Evolutionary conservation across 805 yeast species (phyloP).

Genomic region (Suhomyces emberorum): DNA sequence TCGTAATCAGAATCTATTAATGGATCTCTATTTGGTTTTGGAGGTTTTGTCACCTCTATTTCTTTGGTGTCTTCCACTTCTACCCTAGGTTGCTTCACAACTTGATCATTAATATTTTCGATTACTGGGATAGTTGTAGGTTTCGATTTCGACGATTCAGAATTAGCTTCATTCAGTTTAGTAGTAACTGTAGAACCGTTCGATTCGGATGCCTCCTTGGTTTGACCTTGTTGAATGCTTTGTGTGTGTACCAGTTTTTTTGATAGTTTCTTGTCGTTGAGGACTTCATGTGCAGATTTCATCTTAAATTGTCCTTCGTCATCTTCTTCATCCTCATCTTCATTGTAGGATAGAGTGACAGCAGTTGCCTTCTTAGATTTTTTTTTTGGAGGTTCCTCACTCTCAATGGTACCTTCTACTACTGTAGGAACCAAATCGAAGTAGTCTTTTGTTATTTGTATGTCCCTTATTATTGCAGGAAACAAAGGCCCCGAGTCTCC

Average conservation of each 20-base stretch:
- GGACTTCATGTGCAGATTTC: slow-evolving; percentile 41
- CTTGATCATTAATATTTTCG: not conserved
- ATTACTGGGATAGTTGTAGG: not conserved
- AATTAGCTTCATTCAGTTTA: not conserved
- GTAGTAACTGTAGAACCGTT: slow-evolving; percentile 6
- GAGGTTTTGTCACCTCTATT: not conserved
- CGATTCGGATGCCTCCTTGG: slow-evolving; percentile 1
- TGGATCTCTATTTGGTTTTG: slow-evolving; percentile 13
- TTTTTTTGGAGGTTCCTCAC: slow-evolving; percentile 7
- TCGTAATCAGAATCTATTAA: slow-evolving; percentile 24
- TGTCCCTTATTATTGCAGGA: slow-evolving; percentile 44
- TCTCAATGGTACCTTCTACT: slow-evolving; percentile 8
- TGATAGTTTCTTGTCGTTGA: slow-evolving; percentile 8
- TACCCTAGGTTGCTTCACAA: not conserved
- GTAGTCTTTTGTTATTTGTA: slow-evolving; percentile 45
- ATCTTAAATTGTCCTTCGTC: slow-evolving; percentile 30
- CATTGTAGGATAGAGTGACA: slow-evolving; percentile 30
- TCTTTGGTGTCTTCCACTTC: not conserved
- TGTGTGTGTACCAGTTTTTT: slow-evolving; percentile 12
- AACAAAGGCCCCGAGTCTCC: slow-evolving; percentile 45
- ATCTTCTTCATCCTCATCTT: slow-evolving; percentile 37
- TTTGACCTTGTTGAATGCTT: slow-evolving; percentile 1
- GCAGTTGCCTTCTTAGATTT: slow-evolving; percentile 14
- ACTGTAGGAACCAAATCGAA: slow-evolving; percentile 35
- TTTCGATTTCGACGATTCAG: not conserved